Percentiles rank a stretch among this genome's conserved stretches.
Conservation (phyloP, 2,329 filamentous ascomycete genomes). For the Aureobasidium sp. region DNA sequence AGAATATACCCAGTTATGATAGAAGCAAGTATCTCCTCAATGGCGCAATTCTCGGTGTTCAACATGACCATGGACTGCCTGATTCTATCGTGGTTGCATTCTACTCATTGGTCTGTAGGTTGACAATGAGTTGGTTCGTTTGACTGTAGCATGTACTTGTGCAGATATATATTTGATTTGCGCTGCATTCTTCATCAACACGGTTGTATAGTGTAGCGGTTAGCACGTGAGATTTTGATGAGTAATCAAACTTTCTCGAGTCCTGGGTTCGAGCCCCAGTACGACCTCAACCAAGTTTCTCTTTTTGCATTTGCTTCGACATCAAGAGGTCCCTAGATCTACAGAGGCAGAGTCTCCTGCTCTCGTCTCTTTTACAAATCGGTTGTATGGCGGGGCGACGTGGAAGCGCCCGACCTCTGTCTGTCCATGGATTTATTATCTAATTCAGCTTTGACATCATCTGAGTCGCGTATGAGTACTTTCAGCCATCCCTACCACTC, state of each 20-base stretch:
- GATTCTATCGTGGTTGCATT: no score
- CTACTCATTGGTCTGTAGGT: no score
- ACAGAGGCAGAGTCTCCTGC: not conserved
- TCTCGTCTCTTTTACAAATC: not conserved
- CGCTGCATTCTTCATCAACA: not conserved
- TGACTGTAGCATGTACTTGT: no score
- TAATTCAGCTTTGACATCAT: not conserved
- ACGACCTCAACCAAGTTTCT: not conserved
- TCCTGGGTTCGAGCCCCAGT: slow-evolving; percentile 11
- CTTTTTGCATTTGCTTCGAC: not conserved
- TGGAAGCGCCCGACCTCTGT: no score
- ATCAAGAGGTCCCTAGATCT: not conserved
- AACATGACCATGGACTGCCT: no score
- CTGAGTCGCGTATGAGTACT: not conserved
- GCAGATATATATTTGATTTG: not conserved
- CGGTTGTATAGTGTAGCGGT: slow-evolving; percentile 15
- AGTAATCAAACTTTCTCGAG: slow-evolving; percentile 1
- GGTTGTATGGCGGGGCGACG: not conserved
- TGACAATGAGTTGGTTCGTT: no score
- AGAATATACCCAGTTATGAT: no score
- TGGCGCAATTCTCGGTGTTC: no score
- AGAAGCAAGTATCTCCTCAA: no score
- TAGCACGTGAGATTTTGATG: slow-evolving; percentile 15
- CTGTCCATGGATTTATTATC: not conserved
- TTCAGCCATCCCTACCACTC: not conserved